Evolutionary conservation across 164 flowering plant genomes (phyloP).

Genomic region (Piper betle): DNA sequence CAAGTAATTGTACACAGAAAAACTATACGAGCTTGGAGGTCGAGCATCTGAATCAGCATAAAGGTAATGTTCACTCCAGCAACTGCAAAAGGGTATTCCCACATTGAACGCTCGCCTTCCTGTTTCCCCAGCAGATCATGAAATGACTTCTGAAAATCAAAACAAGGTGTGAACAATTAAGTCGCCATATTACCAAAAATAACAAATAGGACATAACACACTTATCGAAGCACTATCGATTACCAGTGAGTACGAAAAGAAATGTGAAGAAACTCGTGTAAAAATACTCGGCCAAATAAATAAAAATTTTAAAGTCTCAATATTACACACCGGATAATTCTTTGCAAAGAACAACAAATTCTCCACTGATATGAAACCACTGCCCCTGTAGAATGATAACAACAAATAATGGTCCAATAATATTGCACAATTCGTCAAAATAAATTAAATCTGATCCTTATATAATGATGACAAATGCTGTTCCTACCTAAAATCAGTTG

Average conservation of each 20-base stretch:
- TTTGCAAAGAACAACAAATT: slow-evolving; percentile 21
- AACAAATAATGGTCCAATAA: neutral
- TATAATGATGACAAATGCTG: neutral
- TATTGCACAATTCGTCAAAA: neutral
- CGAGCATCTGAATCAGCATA: slow-evolving; percentile 98
- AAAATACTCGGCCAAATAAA: neutral
- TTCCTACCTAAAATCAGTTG: slow-evolving; percentile 19
- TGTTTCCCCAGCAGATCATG: slow-evolving; percentile 82
- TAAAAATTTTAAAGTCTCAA: neutral
- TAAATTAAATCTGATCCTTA: neutral
- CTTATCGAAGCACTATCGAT: no score
- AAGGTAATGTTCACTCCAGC: slow-evolving; percentile 98
- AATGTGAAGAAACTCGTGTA: neutral
- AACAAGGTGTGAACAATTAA: neutral
- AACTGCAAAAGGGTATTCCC: slow-evolving; percentile 99
- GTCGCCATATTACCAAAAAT: neutral
- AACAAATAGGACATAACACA: no score
- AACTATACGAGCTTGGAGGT: slow-evolving; percentile 75
- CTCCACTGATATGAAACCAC: slow-evolving; percentile 23
- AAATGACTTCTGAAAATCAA: slow-evolving; percentile 56
- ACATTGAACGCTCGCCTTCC: slow-evolving; percentile 77
- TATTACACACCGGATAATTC: slow-evolving; percentile 10
- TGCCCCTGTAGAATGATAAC: slow-evolving; percentile 10
- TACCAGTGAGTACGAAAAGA: neutral
- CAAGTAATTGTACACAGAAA: neutral